Conservation (phyloP, 495 filamentous ascomycete genomes). For the Talaromyces wortmannii region DNA sequence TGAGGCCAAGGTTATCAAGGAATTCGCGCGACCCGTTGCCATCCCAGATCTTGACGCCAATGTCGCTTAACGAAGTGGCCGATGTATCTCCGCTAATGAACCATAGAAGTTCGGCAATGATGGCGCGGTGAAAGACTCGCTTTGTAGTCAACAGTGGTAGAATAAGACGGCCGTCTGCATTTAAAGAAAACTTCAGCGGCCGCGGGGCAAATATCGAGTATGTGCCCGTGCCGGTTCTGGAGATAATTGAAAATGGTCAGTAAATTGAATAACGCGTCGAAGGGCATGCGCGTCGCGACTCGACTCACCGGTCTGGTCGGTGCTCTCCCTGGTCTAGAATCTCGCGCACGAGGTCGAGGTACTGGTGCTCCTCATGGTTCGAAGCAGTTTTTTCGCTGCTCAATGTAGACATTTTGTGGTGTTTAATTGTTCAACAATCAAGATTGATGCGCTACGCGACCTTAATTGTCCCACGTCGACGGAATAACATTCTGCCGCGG, state of each 20-base stretch:
- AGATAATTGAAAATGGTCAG: neutral
- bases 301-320: slow-evolving; percentile 63
- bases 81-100: slow-evolving; percentile 84
- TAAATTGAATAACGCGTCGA: neutral
- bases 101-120: slow-evolving; percentile 93
- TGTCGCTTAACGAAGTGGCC: slow-evolving; percentile 60
- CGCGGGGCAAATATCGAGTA: slow-evolving; percentile 79
- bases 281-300: neutral
- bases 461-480: no score
- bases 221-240: slow-evolving; percentile 87
- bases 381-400: neutral
- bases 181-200: slow-evolving; percentile 80
- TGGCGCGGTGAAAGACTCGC: slow-evolving; percentile 86
- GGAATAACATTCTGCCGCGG: no score
- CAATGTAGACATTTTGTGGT: neutral
- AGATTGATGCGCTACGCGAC: no score
- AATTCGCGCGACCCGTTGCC: slow-evolving; percentile 86
- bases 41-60: slow-evolving; percentile 96
- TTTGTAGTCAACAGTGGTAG: slow-evolving; percentile 95
- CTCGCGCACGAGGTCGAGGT: slow-evolving; percentile 66
- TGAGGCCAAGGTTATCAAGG: slow-evolving; percentile 77
- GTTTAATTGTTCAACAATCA: no score
- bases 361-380: slow-evolving; percentile 61
- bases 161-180: slow-evolving; percentile 49
- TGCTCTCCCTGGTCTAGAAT: slow-evolving; percentile 73